These are phyloP conservation scores for Phaeosphaeria sp. DNA, from an alignment of 2,329 filamentous ascomycete genomes.

Conservation along the genomic window DNA sequence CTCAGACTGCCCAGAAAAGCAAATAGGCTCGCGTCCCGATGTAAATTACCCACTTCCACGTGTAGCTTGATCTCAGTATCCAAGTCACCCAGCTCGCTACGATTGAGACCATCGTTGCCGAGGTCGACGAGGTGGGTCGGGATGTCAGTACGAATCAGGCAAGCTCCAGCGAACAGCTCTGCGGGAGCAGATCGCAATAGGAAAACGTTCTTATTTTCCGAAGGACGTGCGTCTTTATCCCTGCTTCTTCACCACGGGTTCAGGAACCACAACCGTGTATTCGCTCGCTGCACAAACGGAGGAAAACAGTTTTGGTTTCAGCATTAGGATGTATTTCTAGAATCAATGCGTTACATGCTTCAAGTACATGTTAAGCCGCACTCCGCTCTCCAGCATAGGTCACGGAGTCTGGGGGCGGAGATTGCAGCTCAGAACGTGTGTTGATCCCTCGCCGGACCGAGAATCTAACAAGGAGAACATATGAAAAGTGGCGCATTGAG, in stretches of 20 bases:
- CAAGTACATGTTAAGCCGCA: neutral
- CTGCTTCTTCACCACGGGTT: neutral
- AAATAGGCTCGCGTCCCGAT: neutral
- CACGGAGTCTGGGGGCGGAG: slow-evolving; percentile 5
- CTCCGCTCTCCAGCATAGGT: neutral
- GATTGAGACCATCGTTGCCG: neutral
- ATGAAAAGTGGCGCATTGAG: slow-evolving; percentile 4
- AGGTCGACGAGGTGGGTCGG: neutral
- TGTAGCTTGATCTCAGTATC: neutral
- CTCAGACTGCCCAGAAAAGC: neutral
- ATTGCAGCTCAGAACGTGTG: slow-evolving; percentile 9
- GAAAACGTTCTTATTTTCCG: slow-evolving; percentile 13
- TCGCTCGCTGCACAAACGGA: neutral
- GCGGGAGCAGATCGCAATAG: slow-evolving; percentile 20
- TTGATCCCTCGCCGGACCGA: slow-evolving; percentile 1
- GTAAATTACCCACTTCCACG: neutral
- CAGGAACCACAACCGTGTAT: neutral
- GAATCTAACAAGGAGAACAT: neutral
- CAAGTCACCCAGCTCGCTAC: neutral
- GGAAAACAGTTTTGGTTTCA: neutral
- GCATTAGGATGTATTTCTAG: neutral
- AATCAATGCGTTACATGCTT: neutral
- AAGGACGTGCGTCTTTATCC: slow-evolving; percentile 13
- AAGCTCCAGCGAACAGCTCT: neutral
- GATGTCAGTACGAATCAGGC: neutral